Conservation (phyloP, 2,329 filamentous ascomycete species). For the Claviceps digitariae region DNA sequence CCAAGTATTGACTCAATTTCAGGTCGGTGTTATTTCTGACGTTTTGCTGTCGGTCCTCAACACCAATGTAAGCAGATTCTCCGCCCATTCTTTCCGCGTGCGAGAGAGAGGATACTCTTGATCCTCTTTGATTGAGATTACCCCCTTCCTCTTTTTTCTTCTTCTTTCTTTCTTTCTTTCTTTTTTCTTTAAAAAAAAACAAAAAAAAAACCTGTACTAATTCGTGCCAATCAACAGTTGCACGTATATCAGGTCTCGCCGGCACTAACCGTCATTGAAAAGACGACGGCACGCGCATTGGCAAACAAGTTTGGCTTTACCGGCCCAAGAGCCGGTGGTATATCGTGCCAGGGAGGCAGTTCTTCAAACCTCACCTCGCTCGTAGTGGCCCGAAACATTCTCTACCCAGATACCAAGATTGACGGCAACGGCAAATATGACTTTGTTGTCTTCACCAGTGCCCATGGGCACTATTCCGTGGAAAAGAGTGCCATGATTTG, state of each 20-base stretch:
- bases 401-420: slow-evolving; percentile 67
- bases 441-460: slow-evolving; percentile 78
- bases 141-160: background rate
- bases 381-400: slow-evolving; percentile 72
- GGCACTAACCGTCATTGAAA: slow-evolving; percentile 76
- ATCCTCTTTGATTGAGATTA: no score
- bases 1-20: background rate
- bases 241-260: slow-evolving; percentile 94
- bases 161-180: background rate
- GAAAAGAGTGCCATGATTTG: slow-evolving; percentile 90
- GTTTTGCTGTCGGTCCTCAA: slow-evolving; percentile 76
- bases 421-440: slow-evolving; percentile 50
- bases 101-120: no score
- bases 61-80: slow-evolving; percentile 54
- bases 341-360: slow-evolving; percentile 69
- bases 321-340: slow-evolving; percentile 56
- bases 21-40: slow-evolving; percentile 75
- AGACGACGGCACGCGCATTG: slow-evolving; percentile 59
- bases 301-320: slow-evolving; percentile 65
- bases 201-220: background rate
- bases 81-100: background rate
- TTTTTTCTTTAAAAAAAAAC: background rate
- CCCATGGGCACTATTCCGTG: slow-evolving; percentile 85
- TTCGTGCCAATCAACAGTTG: slow-evolving; percentile 29
- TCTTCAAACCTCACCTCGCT: slow-evolving; percentile 78